Conservation (phyloP, 805 yeast species). For the Trichomonascus vanleenenianus region DNA sequence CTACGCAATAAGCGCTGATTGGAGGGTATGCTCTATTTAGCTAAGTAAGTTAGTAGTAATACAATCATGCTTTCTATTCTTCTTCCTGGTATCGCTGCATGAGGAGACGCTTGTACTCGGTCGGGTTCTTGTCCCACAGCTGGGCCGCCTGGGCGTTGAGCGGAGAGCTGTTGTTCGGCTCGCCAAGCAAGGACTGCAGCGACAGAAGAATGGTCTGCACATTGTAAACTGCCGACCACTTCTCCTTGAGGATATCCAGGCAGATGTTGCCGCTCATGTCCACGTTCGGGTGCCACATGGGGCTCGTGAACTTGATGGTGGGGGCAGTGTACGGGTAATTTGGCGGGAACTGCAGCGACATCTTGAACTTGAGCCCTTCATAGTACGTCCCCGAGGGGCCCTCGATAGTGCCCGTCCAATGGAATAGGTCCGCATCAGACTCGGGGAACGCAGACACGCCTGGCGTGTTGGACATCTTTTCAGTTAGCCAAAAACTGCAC, state of each 20-base stretch:
- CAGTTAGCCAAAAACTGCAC: too few relatives aligned
- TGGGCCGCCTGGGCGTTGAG: constrained; percentile 52
- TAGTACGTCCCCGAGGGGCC: constrained; percentile 55
- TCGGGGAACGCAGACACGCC: constrained; percentile 51
- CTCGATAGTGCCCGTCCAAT: constrained; percentile 51
- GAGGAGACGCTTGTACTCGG: constrained; percentile 34
- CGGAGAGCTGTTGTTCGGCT: constrained; percentile 53
- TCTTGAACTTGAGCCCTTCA: constrained; percentile 44
- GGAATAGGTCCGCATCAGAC: constrained; percentile 42
- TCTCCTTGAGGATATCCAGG: constrained; percentile 53
- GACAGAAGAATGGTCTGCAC: constrained; percentile 54
- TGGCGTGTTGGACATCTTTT: constrained; percentile 38
- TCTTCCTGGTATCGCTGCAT: constrained; percentile 34
- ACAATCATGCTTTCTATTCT: constrained; percentile 10
- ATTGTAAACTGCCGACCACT: constrained; percentile 58
- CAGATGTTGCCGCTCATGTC: constrained; percentile 60
- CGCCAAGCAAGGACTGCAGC: constrained; percentile 51
- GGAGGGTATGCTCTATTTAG: neutral
- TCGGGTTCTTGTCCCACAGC: constrained; percentile 40
- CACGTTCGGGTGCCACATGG: constrained; percentile 61
- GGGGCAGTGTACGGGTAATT: constrained; percentile 57
- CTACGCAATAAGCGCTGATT: neutral
- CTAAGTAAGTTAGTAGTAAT: neutral
- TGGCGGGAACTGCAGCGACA: constrained; percentile 43
- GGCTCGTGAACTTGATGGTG: constrained; percentile 44